Evolutionary conservation across 1,284 basidiomycete species (phyloP).

Genomic region (Leccinum subrobustum): DNA sequence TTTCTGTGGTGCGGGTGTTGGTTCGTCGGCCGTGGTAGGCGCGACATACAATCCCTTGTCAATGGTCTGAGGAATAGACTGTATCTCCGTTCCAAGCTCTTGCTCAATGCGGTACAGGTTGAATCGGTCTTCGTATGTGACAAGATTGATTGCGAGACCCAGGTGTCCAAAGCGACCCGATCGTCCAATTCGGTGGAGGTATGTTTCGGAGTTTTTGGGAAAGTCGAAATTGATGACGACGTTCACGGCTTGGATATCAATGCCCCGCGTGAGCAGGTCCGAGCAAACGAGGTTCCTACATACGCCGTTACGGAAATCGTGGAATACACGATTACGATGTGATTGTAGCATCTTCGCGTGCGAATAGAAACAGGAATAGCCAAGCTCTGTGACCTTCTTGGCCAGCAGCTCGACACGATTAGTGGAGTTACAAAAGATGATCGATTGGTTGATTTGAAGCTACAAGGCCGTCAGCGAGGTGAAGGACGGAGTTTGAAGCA

Average conservation of each 20-base stretch:
- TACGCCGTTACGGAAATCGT: constrained; percentile 98
- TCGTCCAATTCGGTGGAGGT: constrained; percentile 96
- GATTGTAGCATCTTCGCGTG: constrained; percentile 99
- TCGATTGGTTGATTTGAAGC: constrained; percentile 99
- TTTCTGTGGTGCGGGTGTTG: constrained; percentile 40
- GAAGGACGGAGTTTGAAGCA: neutral
- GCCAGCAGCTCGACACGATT: constrained; percentile 98
- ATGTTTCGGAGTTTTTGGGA: constrained; percentile 98
- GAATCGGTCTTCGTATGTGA: constrained; percentile 97
- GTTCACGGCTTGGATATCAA: constrained; percentile 99
- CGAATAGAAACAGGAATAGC: constrained; percentile 99
- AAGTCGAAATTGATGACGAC: constrained; percentile 99
- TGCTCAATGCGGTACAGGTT: constrained; percentile 98
- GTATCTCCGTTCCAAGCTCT: constrained; percentile 97
- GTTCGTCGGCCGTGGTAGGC: constrained; percentile 54
- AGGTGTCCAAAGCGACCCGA: constrained; percentile 97
- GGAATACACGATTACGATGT: constrained; percentile 98
- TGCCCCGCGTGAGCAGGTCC: constrained; percentile 96
- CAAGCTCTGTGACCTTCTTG: constrained; percentile 98
- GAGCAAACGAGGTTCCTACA: constrained; percentile 98
- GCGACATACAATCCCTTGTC: constrained; percentile 94
- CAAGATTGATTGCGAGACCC: constrained; percentile 95
- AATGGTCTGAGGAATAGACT: constrained; percentile 90
- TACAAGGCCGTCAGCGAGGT: constrained; percentile 35
- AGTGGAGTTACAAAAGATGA: constrained; percentile 99